Conservation (phyloP, 2,329 filamentous ascomycete genomes). For the Alternaria alternata region DNA sequence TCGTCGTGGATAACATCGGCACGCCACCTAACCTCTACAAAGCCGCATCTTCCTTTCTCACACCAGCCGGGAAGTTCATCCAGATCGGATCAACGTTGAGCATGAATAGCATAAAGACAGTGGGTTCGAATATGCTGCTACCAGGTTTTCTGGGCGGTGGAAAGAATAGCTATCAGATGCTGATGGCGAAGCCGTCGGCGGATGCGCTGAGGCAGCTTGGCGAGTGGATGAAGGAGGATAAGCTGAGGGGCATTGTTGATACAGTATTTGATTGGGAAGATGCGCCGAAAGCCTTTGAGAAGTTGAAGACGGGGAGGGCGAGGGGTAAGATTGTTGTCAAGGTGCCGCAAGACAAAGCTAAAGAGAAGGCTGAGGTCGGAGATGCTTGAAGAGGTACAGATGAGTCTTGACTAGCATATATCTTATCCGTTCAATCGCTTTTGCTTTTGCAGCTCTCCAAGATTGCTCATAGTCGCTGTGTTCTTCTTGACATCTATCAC, state of each 20-base stretch:
- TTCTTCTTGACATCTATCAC: neutral
- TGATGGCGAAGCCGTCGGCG: conserved; percentile 49
- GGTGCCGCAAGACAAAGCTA: conserved; percentile 35
- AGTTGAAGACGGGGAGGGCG: conserved; percentile 63
- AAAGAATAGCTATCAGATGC: conserved; percentile 54
- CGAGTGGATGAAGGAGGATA: conserved; percentile 66
- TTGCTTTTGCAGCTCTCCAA: neutral
- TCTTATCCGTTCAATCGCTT: neutral
- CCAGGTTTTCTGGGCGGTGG: conserved; percentile 62
- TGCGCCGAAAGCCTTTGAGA: conserved; percentile 65
- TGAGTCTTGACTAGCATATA: neutral
- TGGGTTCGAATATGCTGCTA: conserved; percentile 52
- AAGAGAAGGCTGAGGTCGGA: conserved; percentile 19
- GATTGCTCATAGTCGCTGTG: neutral
- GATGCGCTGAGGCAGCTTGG: conserved; percentile 61
- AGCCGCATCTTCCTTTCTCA: conserved; percentile 60
- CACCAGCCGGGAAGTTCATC: conserved; percentile 58
- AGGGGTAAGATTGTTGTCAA: conserved; percentile 67
- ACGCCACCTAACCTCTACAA: conserved; percentile 61
- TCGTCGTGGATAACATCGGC: conserved; percentile 68
- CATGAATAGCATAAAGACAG: conserved; percentile 34
- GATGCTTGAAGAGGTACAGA: neutral
- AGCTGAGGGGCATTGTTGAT: conserved; percentile 65
- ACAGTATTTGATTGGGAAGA: conserved; percentile 64
- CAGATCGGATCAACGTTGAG: conserved; percentile 34